Base-by-base conservation (phyloP, 176 grass and related monocot species). In the Phoenix dactylifera region DNA sequence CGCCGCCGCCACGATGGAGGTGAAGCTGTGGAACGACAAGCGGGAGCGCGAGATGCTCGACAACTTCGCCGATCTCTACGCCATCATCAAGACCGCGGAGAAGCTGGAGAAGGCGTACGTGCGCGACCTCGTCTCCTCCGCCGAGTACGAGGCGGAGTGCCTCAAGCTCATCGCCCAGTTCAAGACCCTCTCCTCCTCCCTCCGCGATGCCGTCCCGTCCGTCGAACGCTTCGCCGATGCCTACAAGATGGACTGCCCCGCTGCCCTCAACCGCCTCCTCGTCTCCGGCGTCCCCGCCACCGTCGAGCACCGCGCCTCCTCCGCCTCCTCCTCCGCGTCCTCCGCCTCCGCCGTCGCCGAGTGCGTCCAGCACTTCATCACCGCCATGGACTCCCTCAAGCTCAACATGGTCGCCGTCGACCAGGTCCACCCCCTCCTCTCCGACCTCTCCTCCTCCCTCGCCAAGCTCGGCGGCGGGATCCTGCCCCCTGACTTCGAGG, bases 71-170 rank as follows among this genome's bases (percentile, higher is more conserved):
- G 93, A 98, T 70, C 84, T 98, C 23, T 98, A 83, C 73, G 93
- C 93, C 18, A 98, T 98, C 73, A 92, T 98, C 78, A 88, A 80
- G 81, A 81, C 84, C 14, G 86, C 87, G 52, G 93, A 98, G 72
- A 98, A 98, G 67, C 81, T 92, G 63, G 93, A 98, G 76, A 89
- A 89, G 66, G 87, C 93, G 24, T 98, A 92, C 87, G 88, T 98
- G 51, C 87, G 93, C 50, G 87, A 98, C 63, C 87, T 92, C 81
- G 81, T 97, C 69, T 59, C 87, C 59, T 86, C 93, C 62, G 78
- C 84, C 62, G 81, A 82, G 76, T 97, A 97, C 84, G 93, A 97
- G 81, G 29, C 87, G 22, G 93, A 97, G 78, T 97, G 93, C 84
- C 78, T 92, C 75, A 97, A 97, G 73, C 87, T 97, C 55, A 97